Base-by-base conservation (phyloP, 495 filamentous ascomycete species). In the Penicillium antarcticum region DNA sequence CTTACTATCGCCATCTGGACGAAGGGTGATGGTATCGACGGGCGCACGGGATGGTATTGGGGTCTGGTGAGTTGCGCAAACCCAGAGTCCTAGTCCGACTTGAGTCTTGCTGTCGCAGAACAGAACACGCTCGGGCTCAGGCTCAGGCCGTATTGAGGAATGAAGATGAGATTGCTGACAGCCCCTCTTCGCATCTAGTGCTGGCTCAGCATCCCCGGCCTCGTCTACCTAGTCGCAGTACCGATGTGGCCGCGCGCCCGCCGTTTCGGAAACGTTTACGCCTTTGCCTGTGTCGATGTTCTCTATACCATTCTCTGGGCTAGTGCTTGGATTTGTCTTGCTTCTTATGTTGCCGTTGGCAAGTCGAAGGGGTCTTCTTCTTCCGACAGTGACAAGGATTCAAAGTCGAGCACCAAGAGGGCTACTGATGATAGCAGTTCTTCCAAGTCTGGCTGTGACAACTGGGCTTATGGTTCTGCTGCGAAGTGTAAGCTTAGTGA, bases 301-400 rank as follows among this genome's bases (percentile, higher is more conserved):
- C 43, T 92, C 24, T 92, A 86, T 64, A 70, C 81, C 50, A 63
- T 96, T 37, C 71, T 96, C 57, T 97, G 91, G 91, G 83, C 96
- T 51, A 82, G 85, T 7, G 91, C 85, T 1, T 94, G 91, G 71
- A 79, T 89, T 5, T 79, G 84, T 36, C 79, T 95, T 36, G 87
- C 88, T 1, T 77, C 81, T 1, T 97, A 84, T 62, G 84, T 84
- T 24, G 70, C 75, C 9, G 60, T 77, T 26, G 75, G 74, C 38
- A 66, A 63, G 24, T 52, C 57, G 12, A 58, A 41, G 48, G 44
- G 31, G 8, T 29, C 26, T 7, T 29, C 26, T 10, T 29, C 26
- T 8, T 29, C 26, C 10, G 24, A 43, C 43, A 55, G 52, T 58
- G 55, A 43, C 31, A 53, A 58, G 7, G 42, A 52, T 12, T 55